Evolutionary conservation across 108 stramenopile species (phyloP).

Genomic region (Skeletonema grethae): DNA sequence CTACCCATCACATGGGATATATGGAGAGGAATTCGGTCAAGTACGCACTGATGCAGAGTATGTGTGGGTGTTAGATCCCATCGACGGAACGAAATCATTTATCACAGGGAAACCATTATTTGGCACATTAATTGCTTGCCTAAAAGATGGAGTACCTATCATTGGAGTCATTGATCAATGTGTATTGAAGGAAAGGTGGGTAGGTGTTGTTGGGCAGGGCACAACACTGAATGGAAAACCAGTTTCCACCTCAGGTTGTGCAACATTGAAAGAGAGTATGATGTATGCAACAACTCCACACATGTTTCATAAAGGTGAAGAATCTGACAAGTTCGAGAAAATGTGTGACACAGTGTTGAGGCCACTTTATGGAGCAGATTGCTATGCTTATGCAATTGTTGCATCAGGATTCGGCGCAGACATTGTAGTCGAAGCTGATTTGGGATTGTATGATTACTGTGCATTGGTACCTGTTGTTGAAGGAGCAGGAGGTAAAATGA

Average conservation of each 20-base stretch:
- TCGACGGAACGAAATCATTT: conserved; percentile 64
- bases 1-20: conserved; percentile 56
- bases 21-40: conserved; percentile 58
- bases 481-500: conserved; percentile 57
- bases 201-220: conserved; percentile 39
- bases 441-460: conserved; percentile 64
- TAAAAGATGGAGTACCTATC: conserved; percentile 47
- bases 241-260: conserved; percentile 28
- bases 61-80: conserved; percentile 64
- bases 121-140: conserved; percentile 56
- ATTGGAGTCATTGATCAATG: conserved; percentile 65
- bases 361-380: conserved; percentile 58
- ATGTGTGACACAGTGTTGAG: conserved; percentile 30
- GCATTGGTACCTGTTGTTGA: conserved; percentile 58
- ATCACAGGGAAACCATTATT: conserved; percentile 65
- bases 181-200: conserved; percentile 59
- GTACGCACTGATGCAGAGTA: conserved; percentile 52
- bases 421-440: conserved; percentile 57
- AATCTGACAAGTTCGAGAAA: conserved; percentile 36
- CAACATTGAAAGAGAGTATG: conserved; percentile 37
- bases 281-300: conserved; percentile 59
- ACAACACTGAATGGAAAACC: conserved; percentile 54
- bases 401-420: conserved; percentile 63
- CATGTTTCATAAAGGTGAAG: conserved; percentile 58
- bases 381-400: conserved; percentile 60